phyloP scores from a whole-genome alignment of 768 basidiomycete genomes.

The Boletus rubescentipes region DNA sequence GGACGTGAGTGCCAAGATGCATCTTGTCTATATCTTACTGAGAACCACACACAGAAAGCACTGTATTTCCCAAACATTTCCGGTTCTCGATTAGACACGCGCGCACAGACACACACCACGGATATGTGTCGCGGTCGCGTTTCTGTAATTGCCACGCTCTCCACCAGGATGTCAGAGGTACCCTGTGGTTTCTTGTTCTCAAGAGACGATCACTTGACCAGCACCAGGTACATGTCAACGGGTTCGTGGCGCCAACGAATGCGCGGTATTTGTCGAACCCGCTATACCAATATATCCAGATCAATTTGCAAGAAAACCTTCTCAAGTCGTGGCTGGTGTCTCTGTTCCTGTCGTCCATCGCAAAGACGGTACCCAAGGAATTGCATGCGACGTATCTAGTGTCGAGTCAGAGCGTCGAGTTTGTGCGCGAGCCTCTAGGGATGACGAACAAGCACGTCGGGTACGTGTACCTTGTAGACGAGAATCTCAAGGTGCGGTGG shows the following conservation, averaged over 20 bases:
- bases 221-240: constrained; percentile 70
- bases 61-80: constrained; percentile 87
- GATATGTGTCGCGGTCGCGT: constrained; percentile 73
- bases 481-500: constrained; percentile 85
- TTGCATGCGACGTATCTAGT: constrained; percentile 74
- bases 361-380: constrained; percentile 58
- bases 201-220: neutral
- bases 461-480: constrained; percentile 89
- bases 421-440: constrained; percentile 79
- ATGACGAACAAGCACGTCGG: constrained; percentile 90
- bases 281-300: constrained; percentile 71
- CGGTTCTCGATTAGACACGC: constrained; percentile 64
- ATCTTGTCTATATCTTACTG: neutral
- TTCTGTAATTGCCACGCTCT: constrained; percentile 79
- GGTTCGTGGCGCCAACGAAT: constrained; percentile 62
- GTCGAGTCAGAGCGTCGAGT: constrained; percentile 83
- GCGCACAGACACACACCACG: constrained; percentile 67
- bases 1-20: constrained; percentile 60
- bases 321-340: constrained; percentile 90
- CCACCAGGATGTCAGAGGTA: constrained; percentile 87
- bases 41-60: constrained; percentile 62
- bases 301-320: constrained; percentile 93
- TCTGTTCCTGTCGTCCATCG: constrained; percentile 76
- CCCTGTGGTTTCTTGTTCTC: neutral
- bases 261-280: constrained; percentile 52